phyloP scores from a whole-genome alignment of 768 basidiomycete species.

The Rhizopogon sp. region DNA sequence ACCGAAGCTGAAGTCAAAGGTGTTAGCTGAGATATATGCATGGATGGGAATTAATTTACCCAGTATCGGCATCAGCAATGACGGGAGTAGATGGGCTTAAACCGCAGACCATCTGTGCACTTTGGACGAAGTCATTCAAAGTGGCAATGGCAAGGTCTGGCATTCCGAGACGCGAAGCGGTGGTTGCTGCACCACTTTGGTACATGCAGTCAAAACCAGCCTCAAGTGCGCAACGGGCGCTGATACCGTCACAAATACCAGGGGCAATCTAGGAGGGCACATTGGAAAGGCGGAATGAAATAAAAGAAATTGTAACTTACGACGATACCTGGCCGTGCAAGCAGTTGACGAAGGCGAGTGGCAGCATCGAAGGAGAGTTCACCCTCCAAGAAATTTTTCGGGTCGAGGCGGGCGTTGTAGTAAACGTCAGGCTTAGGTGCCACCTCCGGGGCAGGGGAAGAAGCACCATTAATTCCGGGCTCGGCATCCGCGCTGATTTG shows the following conservation, averaged over 20 bases:
- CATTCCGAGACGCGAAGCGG: slow-evolving; percentile 71
- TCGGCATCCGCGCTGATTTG: slow-evolving; percentile 4
- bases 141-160: slow-evolving; percentile 80
- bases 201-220: slow-evolving; percentile 76
- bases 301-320: slow-evolving; percentile 34
- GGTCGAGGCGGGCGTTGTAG: slow-evolving; percentile 65
- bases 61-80: slow-evolving; percentile 79
- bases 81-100: slow-evolving; percentile 62
- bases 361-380: slow-evolving; percentile 65
- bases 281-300: slow-evolving; percentile 1
- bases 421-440: slow-evolving; percentile 32
- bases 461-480: neutral
- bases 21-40: slow-evolving; percentile 12
- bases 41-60: slow-evolving; percentile 31
- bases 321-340: slow-evolving; percentile 69
- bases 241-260: slow-evolving; percentile 79
- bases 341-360: slow-evolving; percentile 67
- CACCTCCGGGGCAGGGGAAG: slow-evolving; percentile 7
- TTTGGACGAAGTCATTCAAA: slow-evolving; percentile 69
- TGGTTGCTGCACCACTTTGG: slow-evolving; percentile 79
- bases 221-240: slow-evolving; percentile 74
- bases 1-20: slow-evolving; percentile 42
- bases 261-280: slow-evolving; percentile 50
- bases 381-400: slow-evolving; percentile 63
- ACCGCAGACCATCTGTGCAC: slow-evolving; percentile 66